These are phyloP conservation scores for Aspergillus udagawae DNA, from an alignment of 2,329 filamentous ascomycete genomes.

Conservation along the genomic window DNA sequence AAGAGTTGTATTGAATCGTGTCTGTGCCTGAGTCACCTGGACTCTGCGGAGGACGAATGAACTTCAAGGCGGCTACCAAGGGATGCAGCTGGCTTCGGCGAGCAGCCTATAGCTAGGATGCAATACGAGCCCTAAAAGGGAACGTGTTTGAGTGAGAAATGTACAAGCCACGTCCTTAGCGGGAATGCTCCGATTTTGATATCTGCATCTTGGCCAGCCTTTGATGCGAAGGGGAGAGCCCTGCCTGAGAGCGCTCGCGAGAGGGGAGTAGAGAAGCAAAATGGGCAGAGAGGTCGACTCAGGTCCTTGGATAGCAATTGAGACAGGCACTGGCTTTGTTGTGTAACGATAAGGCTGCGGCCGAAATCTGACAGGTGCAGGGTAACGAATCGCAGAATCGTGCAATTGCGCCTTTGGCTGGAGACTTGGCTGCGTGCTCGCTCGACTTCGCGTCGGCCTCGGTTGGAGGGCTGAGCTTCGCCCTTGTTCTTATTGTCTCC, in stretches of 20 bases:
- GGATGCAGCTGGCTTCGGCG: conserved; percentile 24
- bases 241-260: conserved; percentile 38
- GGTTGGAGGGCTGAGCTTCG: conserved; percentile 9
- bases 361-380: neutral
- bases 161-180: conserved; percentile 38
- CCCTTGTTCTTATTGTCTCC: conserved; percentile 11
- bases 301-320: conserved; percentile 22
- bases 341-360: conserved; percentile 18
- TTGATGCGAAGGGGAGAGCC: conserved; percentile 38
- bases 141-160: conserved; percentile 28
- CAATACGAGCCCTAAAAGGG: conserved; percentile 29
- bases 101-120: conserved; percentile 23
- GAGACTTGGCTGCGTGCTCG: conserved; percentile 10
- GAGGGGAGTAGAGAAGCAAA: conserved; percentile 19
- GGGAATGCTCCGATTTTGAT: conserved; percentile 37
- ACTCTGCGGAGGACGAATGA: conserved; percentile 33
- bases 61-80: conserved; percentile 26
- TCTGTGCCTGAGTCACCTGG: conserved; percentile 38
- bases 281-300: conserved; percentile 6
- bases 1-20: conserved; percentile 26
- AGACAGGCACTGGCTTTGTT: conserved; percentile 13
- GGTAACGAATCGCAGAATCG: neutral
- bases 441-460: conserved; percentile 1
- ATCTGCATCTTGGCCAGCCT: conserved; percentile 43
- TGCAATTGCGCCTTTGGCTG: conserved; percentile 6